These are phyloP conservation scores for Endothia cerciana DNA, from an alignment of 2,329 filamentous ascomycete species.

Conservation along the genomic window DNA sequence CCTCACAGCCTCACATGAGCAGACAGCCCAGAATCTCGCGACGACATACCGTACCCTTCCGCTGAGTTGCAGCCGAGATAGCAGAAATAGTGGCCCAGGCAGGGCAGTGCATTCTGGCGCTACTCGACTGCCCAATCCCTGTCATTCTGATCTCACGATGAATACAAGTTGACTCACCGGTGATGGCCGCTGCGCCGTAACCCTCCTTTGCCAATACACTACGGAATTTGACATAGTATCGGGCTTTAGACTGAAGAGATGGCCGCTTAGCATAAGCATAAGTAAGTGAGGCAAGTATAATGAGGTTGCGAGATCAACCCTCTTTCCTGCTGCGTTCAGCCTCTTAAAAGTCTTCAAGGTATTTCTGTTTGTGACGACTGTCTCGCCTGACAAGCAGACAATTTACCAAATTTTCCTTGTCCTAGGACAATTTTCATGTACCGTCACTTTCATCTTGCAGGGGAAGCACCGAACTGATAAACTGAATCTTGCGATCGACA, in stretches of 20 bases:
- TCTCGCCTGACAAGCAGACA: neutral
- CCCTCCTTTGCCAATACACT: neutral
- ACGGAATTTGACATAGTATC: neutral
- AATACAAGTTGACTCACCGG: conserved; percentile 13
- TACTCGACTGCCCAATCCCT: neutral
- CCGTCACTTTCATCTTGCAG: neutral
- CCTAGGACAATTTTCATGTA: neutral
- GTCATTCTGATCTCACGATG: conserved; percentile 5
- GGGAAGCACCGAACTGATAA: no score
- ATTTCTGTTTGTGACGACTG: neutral
- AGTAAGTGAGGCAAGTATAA: conserved; percentile 1
- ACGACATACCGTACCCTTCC: neutral
- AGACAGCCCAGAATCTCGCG: neutral
- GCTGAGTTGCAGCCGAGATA: neutral
- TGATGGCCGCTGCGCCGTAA: neutral
- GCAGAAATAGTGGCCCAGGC: neutral
- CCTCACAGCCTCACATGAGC: neutral
- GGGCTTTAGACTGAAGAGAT: neutral
- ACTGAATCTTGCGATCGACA: no score
- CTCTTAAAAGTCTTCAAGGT: neutral
- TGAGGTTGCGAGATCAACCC: neutral
- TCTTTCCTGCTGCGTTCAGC: neutral
- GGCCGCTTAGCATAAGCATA: neutral
- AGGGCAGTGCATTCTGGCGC: neutral
- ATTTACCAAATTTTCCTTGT: neutral